Evolutionary conservation across 345 rosid genomes (phyloP).

Genomic region (Hevea brasiliensis): DNA sequence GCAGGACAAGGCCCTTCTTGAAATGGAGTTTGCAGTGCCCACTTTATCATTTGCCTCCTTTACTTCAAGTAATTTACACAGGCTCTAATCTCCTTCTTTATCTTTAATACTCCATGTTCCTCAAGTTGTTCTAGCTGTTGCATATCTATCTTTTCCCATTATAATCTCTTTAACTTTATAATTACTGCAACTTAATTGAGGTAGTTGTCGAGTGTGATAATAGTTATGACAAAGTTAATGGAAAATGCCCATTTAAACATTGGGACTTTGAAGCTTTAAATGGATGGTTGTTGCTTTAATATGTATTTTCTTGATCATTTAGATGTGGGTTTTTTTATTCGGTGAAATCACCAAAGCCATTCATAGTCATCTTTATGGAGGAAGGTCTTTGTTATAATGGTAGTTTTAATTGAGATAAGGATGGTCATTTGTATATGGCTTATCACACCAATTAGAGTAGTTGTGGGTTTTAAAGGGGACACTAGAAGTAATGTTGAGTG

Average conservation of each 20-base stretch:
- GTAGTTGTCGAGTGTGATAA: slow-evolving; percentile 5
- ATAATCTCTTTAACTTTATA: slow-evolving; percentile 3
- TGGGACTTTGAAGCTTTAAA: slow-evolving; percentile 16
- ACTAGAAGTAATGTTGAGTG: slow-evolving; percentile 15
- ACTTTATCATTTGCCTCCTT: slow-evolving; percentile 27
- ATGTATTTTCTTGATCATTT: neutral
- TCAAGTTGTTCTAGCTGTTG: neutral
- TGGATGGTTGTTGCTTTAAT: slow-evolving; percentile 13
- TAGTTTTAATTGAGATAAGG: slow-evolving; percentile 9
- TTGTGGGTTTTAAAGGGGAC: slow-evolving; percentile 28
- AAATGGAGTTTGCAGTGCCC: slow-evolving; percentile 40
- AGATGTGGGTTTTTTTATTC: slow-evolving; percentile 17
- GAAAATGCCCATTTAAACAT: slow-evolving; percentile 8
- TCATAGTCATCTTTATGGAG: slow-evolving; percentile 23
- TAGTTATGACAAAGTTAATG: slow-evolving; percentile 16
- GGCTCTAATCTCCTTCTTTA: neutral
- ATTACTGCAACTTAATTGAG: slow-evolving; percentile 13
- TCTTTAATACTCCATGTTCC: neutral
- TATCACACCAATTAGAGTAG: slow-evolving; percentile 14
- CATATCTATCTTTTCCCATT: slow-evolving; percentile 2
- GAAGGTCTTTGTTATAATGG: slow-evolving; percentile 20
- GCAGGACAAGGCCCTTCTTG: neutral
- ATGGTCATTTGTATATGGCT: slow-evolving; percentile 1
- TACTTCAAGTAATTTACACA: slow-evolving; percentile 18
- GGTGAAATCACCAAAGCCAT: slow-evolving; percentile 17